Evolutionary conservation across 192 early-diverging fungal species (phyloP), one percentile per base, ranked within the genome.

Genomic region (Linnemannia schmuckeri): DNA sequence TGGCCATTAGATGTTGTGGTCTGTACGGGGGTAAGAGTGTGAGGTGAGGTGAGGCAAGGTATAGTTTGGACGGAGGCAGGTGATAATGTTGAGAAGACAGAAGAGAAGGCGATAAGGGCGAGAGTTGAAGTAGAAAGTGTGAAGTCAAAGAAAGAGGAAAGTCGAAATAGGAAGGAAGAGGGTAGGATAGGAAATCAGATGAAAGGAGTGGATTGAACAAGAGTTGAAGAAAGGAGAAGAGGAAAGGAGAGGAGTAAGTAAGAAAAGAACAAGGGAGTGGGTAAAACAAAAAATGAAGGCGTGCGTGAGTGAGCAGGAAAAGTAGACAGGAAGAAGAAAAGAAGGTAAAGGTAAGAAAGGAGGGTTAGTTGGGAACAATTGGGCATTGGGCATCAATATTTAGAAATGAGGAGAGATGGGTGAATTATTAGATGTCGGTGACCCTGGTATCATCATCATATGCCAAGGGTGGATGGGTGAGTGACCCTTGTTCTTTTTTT

Each of bases 1-100:
- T 47, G 54, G 79, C 85, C 85, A 87, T 87, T 40, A 72, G 46
- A 27, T 57, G 35, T 12, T 46, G 15, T 37, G 42, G 18, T 46
- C 33, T 37, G 24, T 38, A 37, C 68, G 9, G 57, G 20, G 20
- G 41, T 30, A 22, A 63, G 75, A 76, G 52, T 54, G 22, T 5
- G 10, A 9, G 55, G 55, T 42, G 54, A 18, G 1, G n/a, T 5
- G 38, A 38, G 6, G 24, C 22, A 47, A 68, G 54, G 61, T 40
- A 24, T 52, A 33, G 46, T 44, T 20, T 47, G 18, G 13, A 33
- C 0, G 13, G n/a, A 38, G 9, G 10, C 24, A 40, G 57, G 37
- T 76, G 38, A 66, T 57, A 66, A 33, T 42, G 24, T 41, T 30
- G 44, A 74, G 44, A 74, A 27, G 72, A 12, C 27, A 52, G 27